Base-by-base conservation (phyloP, 306 rosid species). In the Potentilla sterilis region DNA sequence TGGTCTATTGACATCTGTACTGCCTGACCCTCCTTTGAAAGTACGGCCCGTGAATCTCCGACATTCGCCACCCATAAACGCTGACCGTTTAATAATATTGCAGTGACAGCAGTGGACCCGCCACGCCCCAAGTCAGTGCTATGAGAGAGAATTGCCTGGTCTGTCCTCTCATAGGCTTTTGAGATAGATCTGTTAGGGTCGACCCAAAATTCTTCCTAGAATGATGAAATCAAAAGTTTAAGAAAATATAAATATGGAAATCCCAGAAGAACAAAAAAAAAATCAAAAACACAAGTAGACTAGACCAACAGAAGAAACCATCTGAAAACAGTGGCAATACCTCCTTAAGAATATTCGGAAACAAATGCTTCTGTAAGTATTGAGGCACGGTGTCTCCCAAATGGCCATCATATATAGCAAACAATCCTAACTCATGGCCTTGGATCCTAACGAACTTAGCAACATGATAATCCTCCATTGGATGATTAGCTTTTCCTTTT, bases 391-490 rank as follows among this genome's bases (percentile, higher is more conserved):
- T 95, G 69, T 94, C 95, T 44, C 97, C 96, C 74, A 90, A 78
- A 83, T 94, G 98, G 47, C 98, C 98, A 75, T 94, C 98, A 74
- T 90, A 94, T 34, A 94, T 90, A 11, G 98, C 98, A 80, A 94
- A 94, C 72, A 94, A 86, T 37, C 98, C 98, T 72, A 94, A 75
- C 75, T 94, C 97, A 71, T 88, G 90, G 38, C 78, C 88, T 59
- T 87, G 80, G 73, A 75, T 73, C 89, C 69, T 86, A 68, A 83
- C 83, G 79, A 94, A 94, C 82, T 94, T 90, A 75, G 98, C 90
- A 75, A 94, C 98, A 80, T 94, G 97, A 82, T 90, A 92, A 86
- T 94, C 98, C 87, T 94, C 98, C 98, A 94, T 94, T 51, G 97
- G 97, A 78, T 94, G 98, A 79, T 92, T 90, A 70, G 98, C 97